Conservation (phyloP, 208 protist genomes). For the Entamoeba invadens region DNA sequence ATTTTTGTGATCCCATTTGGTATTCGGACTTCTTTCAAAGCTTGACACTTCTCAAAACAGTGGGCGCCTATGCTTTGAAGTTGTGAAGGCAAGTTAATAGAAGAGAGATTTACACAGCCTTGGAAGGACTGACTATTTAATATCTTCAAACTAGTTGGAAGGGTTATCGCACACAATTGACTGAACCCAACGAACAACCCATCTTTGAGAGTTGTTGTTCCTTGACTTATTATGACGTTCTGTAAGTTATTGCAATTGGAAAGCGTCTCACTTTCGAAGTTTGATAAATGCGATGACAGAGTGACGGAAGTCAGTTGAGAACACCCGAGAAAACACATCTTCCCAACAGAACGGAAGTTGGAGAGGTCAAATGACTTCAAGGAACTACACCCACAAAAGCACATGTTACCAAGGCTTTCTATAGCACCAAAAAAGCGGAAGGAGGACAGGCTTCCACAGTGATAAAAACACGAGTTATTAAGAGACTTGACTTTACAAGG, state of each 20-base stretch:
- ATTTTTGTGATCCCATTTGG: not conserved
- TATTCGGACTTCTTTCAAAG: not conserved
- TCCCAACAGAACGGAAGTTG: not conserved
- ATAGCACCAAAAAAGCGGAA: not conserved
- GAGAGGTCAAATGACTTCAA: not conserved
- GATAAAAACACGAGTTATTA: not conserved
- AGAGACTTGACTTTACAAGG: not conserved
- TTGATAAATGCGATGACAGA: not conserved
- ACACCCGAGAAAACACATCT: not conserved
- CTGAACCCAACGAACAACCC: too few species aligned
- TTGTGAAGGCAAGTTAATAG: not conserved
- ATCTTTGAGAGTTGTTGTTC: too few species aligned
- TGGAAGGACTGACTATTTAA: too few species aligned
- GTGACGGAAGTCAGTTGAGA: not conserved
- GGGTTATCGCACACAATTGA: too few species aligned
- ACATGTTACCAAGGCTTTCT: not conserved
- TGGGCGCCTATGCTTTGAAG: not conserved
- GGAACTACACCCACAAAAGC: not conserved
- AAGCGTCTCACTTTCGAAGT: not conserved
- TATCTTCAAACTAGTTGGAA: too few species aligned
- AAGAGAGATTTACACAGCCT: not conserved
- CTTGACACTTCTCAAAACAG: not conserved
- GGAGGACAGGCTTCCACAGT: not conserved
- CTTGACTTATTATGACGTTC: too few species aligned
- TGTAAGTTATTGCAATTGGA: too few species aligned